These are phyloP conservation scores for Artemisia argyi DNA, from an alignment of 129 eudicot species.

Conservation along the genomic window DNA sequence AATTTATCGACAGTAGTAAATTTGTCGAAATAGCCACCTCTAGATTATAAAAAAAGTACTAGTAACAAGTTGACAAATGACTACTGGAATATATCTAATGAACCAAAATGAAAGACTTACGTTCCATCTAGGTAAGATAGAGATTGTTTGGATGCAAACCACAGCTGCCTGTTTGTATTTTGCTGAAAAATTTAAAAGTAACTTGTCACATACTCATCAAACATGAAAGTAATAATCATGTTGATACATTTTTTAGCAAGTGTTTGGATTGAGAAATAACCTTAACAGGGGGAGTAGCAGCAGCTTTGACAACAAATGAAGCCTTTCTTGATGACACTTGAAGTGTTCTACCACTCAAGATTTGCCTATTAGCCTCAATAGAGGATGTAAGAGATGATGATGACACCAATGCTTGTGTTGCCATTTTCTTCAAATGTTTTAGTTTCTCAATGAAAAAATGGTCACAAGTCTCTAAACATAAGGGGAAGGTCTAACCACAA, in stretches of 20 bases:
- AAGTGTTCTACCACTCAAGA: constrained; percentile 49
- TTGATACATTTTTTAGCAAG: too few species aligned
- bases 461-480: constrained; percentile 2
- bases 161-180: constrained; percentile 73
- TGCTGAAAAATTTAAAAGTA: constrained; percentile 69
- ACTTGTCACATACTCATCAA: neutral
- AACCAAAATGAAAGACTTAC: constrained; percentile 20
- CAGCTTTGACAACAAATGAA: constrained; percentile 69
- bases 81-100: too few species aligned
- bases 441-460: neutral
- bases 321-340: constrained; percentile 49
- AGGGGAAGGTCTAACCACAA: neutral
- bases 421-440: constrained; percentile 43
- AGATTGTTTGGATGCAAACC: constrained; percentile 94
- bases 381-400: constrained; percentile 82
- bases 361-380: constrained; percentile 54
- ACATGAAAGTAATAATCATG: too few species aligned
- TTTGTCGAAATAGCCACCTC: too few species aligned
- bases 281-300: constrained; percentile 92
- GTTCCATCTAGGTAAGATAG: constrained; percentile 94
- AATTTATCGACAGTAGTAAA: too few species aligned
- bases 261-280: constrained; percentile 20
- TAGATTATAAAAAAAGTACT: too few species aligned
- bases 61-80: too few species aligned
- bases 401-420: constrained; percentile 76